Evolutionary conservation across 768 basidiomycete genomes (phyloP).

Genomic region (Terana coerulea): DNA sequence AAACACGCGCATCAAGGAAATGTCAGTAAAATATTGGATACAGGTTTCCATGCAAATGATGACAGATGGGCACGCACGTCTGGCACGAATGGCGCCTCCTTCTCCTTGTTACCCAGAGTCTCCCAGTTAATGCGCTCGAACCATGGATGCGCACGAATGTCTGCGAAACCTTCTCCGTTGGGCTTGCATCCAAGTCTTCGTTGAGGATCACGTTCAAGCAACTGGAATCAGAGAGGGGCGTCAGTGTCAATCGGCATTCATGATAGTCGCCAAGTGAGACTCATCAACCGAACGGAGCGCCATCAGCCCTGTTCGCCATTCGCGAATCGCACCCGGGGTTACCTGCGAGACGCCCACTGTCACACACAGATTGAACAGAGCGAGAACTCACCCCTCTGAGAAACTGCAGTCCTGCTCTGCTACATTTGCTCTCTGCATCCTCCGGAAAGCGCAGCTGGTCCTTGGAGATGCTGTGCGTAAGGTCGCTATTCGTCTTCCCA

Average conservation of each 20-base stretch:
- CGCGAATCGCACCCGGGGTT: neutral
- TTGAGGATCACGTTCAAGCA: constrained; percentile 81
- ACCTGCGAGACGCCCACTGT: neutral
- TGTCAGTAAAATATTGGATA: constrained; percentile 10
- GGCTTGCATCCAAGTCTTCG: constrained; percentile 82
- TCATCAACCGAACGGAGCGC: constrained; percentile 1
- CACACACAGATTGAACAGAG: neutral
- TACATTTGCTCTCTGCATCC: constrained; percentile 77
- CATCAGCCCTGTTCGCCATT: neutral
- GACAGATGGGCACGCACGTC: constrained; percentile 51
- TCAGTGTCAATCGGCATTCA: neutral
- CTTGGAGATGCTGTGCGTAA: constrained; percentile 89
- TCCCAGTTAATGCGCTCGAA: constrained; percentile 89
- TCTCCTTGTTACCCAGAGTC: constrained; percentile 71
- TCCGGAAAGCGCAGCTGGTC: constrained; percentile 90
- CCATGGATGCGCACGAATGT: constrained; percentile 81
- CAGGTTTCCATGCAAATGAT: constrained; percentile 1
- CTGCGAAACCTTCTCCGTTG: constrained; percentile 74
- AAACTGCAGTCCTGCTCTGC: constrained; percentile 70
- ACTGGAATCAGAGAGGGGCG: constrained; percentile 37
- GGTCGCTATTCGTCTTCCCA: constrained; percentile 87
- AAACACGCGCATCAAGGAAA: neutral
- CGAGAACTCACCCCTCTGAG: constrained; percentile 65
- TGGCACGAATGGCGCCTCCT: constrained; percentile 81
- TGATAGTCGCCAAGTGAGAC: neutral